Conservation (phyloP, 371 early-diverging fungal genomes). For the Zychaea mexicana region DNA sequence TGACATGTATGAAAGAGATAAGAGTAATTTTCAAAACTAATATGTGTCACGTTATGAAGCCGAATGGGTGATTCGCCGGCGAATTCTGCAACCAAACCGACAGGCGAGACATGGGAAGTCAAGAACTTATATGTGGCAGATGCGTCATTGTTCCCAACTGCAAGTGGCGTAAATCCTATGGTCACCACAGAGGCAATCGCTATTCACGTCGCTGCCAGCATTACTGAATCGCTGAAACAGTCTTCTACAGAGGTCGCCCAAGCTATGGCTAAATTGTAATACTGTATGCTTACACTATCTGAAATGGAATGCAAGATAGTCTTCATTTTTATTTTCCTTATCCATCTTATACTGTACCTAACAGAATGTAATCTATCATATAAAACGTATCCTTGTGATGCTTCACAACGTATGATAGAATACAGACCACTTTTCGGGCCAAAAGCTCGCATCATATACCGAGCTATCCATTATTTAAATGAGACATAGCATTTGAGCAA, state of each 20-base stretch:
- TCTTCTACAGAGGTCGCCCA: not conserved
- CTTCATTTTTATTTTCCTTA: no score
- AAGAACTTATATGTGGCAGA: slow-evolving; percentile 71
- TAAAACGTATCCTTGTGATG: no score
- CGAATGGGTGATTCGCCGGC: slow-evolving; percentile 62
- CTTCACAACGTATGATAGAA: no score
- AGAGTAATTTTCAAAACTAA: not conserved
- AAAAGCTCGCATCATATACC: no score
- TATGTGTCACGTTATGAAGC: slow-evolving; percentile 21
- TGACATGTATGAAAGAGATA: not conserved
- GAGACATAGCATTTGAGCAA: no score
- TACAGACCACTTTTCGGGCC: no score
- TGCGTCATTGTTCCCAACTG: slow-evolving; percentile 68
- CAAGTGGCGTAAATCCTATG: slow-evolving; percentile 78
- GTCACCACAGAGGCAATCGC: slow-evolving; percentile 54
- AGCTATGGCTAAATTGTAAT: not conserved
- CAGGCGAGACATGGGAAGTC: slow-evolving; percentile 73
- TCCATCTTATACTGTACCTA: no score
- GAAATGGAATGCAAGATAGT: no score
- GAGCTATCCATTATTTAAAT: no score
- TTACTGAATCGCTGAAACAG: not conserved
- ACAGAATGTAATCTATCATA: no score
- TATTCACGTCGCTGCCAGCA: slow-evolving; percentile 33
- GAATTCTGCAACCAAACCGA: slow-evolving; percentile 58
- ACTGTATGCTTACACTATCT: no score